Evolutionary conservation across 768 basidiomycete species (phyloP), one percentile per base, ranked within the genome.

Genomic region (Boletus rufocinnamomeus): DNA sequence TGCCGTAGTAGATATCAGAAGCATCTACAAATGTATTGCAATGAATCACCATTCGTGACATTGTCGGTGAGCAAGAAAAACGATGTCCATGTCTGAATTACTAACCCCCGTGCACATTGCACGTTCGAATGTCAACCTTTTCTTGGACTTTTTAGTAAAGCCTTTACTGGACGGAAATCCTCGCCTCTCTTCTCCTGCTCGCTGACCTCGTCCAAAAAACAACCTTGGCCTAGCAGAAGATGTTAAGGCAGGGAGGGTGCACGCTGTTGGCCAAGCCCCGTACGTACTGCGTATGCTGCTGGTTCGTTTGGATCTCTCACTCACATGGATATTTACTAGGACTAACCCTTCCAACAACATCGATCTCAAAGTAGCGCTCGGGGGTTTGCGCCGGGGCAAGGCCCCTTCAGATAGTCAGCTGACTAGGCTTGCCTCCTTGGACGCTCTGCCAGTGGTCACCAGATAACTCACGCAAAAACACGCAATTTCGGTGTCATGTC

Each of bases 21-120:
- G 65, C n/a, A 58, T 59, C 37, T 67, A 58, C 59, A 34, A 56
- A 37, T 69, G 66, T 67, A 70, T 61, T 50, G 41, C 49, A 57
- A 57, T 61, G 40, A 40, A 50, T 61, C 53, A 17, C 19, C 25
- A 10, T n/a, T 54, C 34, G 21, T 21, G 27, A 25, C 21, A 4
- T 14, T 30, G 28, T 28, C 35, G 11, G 17, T 30, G 47, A 38
- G 37, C 50, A 50, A 37, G 50, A 32, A 13, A 8, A n/a, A 14
- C 19, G 17, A 28, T n/a, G 46, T 28, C 19, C 19, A 11, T 13
- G 10, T n/a, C 14, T 7, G 23, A 16, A 23, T 13, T 27, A 17
- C 25, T 25, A 23, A 44, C 23, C 23, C 23, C n/a, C n/a, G n/a
- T n/a, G n/a, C n/a, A n/a, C n/a, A n/a, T n/a, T n/a, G n/a, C 6